Conservation (phyloP, 805 yeast genomes). For the Candida sakaeoensis region DNA sequence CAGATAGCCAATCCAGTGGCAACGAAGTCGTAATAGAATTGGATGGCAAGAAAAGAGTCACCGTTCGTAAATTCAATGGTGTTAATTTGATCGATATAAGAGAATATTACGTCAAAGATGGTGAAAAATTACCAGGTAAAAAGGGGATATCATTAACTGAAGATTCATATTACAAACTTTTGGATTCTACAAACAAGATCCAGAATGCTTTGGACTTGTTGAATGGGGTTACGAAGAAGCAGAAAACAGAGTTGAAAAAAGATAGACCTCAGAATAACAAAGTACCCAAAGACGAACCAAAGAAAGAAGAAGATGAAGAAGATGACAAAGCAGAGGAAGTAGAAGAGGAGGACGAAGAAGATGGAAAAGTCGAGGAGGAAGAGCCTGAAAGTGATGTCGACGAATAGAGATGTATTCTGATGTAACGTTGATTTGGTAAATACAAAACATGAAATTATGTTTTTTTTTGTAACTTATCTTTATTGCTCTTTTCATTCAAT, state of each 20-base stretch:
- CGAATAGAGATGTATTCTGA: background rate
- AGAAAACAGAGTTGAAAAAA: background rate
- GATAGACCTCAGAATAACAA: conserved; percentile 12
- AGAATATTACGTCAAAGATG: conserved; percentile 62
- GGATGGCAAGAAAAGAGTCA: conserved; percentile 54
- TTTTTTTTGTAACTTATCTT: conserved; percentile 1
- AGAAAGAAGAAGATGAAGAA: conserved; percentile 6
- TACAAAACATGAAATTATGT: background rate
- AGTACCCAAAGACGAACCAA: conserved; percentile 14
- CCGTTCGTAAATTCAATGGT: conserved; percentile 70
- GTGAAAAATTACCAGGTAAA: conserved; percentile 73
- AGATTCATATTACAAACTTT: conserved; percentile 50
- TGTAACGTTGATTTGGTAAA: too few species aligned
- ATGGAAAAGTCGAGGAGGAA: conserved; percentile 5
- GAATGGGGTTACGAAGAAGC: conserved; percentile 16
- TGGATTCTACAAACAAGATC: conserved; percentile 45
- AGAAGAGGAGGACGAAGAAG: conserved; percentile 11
- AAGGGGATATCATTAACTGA: conserved; percentile 65
- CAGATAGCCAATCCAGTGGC: background rate
- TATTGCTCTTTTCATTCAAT: conserved; percentile 1
- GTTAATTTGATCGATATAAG: conserved; percentile 73
- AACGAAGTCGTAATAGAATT: conserved; percentile 23
- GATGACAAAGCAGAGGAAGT: conserved; percentile 18
- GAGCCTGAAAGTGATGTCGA: conserved; percentile 7
- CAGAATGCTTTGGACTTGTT: conserved; percentile 46